These are phyloP conservation scores for Pseudocercospora pini-densiflorae DNA, from an alignment of 2,329 filamentous ascomycete species.

Conservation along the genomic window DNA sequence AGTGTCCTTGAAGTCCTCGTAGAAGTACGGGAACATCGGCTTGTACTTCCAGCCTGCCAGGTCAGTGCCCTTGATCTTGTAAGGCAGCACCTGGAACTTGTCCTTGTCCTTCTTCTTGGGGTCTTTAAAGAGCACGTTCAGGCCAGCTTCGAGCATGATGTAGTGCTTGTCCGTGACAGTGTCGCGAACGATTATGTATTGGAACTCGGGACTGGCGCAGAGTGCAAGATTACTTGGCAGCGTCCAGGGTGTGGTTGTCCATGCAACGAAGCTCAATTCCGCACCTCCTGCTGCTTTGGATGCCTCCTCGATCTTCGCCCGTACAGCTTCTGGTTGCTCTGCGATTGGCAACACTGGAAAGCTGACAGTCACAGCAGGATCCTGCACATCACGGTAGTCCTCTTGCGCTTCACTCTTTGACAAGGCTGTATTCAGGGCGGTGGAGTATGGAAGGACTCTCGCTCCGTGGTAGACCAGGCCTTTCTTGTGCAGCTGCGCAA, in stretches of 20 bases:
- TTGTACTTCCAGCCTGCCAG: slow-evolving; percentile 90
- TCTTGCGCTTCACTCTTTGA: slow-evolving; percentile 95
- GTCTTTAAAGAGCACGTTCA: slow-evolving; percentile 88
- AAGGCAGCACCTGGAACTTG: slow-evolving; percentile 78
- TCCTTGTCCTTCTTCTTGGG: slow-evolving; percentile 96
- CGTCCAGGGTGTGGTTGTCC: slow-evolving; percentile 91
- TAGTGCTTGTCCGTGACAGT: slow-evolving; percentile 82
- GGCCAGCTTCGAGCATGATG: slow-evolving; percentile 79
- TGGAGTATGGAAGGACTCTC: slow-evolving; percentile 94
- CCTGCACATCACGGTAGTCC: slow-evolving; percentile 91
- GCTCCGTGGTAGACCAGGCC: slow-evolving; percentile 87
- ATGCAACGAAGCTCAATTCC: slow-evolving; percentile 75
- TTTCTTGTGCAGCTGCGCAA: slow-evolving; percentile 91
- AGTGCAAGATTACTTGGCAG: slow-evolving; percentile 80
- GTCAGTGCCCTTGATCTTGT: slow-evolving; percentile 76
- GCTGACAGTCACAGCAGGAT: slow-evolving; percentile 85
- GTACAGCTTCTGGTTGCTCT: slow-evolving; percentile 37
- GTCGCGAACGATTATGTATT: slow-evolving; percentile 86
- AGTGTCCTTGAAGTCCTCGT: slow-evolving; percentile 82
- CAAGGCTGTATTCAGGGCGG: slow-evolving; percentile 82
- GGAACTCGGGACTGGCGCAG: slow-evolving; percentile 78
- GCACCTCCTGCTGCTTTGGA: slow-evolving; percentile 48
- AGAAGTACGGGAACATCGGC: slow-evolving; percentile 88
- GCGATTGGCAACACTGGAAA: slow-evolving; percentile 70
- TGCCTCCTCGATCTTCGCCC: slow-evolving; percentile 36